phyloP scores from a whole-genome alignment of 2,329 filamentous ascomycete genomes.

The Nemania bipapillata region DNA sequence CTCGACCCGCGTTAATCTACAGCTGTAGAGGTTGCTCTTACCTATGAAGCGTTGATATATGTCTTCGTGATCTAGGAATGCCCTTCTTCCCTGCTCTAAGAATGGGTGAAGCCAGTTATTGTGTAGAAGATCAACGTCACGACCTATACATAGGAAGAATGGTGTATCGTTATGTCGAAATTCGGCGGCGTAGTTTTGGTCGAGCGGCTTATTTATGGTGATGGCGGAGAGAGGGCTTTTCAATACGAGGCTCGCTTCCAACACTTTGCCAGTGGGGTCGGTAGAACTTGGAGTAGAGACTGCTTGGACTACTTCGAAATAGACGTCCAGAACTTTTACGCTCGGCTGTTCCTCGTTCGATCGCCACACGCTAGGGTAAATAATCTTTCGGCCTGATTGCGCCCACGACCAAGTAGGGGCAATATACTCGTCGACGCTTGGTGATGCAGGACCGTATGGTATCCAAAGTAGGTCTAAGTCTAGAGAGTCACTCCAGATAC shows the following conservation, averaged over 20 bases:
- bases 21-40: conserved; percentile 17
- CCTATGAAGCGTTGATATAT: background rate
- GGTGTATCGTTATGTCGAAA: conserved; percentile 18
- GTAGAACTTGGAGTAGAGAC: conserved; percentile 9
- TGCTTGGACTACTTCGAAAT: conserved; percentile 23
- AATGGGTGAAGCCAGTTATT: conserved; percentile 22
- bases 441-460: conserved; percentile 19
- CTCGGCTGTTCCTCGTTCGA: conserved; percentile 20
- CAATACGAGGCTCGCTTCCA: conserved; percentile 9
- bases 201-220: background rate
- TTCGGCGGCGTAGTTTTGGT: background rate
- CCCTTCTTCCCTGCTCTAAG: conserved; percentile 7
- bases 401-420: conserved; percentile 33
- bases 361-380: conserved; percentile 27
- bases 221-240: conserved; percentile 7
- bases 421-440: conserved; percentile 15
- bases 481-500: conserved; percentile 33
- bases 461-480: conserved; percentile 28
- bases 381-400: conserved; percentile 10
- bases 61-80: conserved; percentile 21
- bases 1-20: conserved; percentile 24
- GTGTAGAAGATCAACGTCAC: background rate
- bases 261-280: conserved; percentile 23
- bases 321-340: conserved; percentile 14
- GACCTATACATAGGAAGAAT: conserved; percentile 18